Evolutionary conservation across 768 basidiomycete genomes (phyloP).

Genomic region (Agrocybe praecox): DNA sequence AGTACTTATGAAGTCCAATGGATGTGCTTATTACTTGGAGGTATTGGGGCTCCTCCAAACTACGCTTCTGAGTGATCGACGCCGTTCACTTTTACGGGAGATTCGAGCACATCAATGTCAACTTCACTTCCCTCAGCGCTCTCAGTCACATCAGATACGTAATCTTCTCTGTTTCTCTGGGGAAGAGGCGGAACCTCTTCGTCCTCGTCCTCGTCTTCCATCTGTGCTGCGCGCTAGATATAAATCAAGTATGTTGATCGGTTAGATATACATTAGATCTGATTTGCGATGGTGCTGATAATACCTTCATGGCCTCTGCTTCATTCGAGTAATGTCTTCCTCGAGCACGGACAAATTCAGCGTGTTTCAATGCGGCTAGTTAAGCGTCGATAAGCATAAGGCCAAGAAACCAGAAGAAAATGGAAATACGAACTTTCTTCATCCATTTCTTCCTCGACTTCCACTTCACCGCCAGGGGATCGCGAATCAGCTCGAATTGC

Average conservation of each 20-base stretch:
- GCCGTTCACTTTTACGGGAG: slow-evolving; percentile 28
- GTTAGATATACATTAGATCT: not conserved
- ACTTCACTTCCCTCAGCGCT: slow-evolving; percentile 16
- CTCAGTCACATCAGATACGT: slow-evolving; percentile 13
- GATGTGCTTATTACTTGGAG: not conserved
- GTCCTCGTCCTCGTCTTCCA: slow-evolving; percentile 67
- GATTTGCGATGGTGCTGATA: slow-evolving; percentile 6
- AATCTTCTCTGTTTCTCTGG: slow-evolving; percentile 23
- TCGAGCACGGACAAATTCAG: slow-evolving; percentile 77
- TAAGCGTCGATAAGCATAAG: not conserved
- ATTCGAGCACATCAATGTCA: slow-evolving; percentile 5
- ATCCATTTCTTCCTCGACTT: slow-evolving; percentile 83
- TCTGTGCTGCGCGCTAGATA: slow-evolving; percentile 59
- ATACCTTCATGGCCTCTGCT: slow-evolving; percentile 91
- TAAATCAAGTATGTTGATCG: slow-evolving; percentile 3
- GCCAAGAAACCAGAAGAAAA: not conserved
- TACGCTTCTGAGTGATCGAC: slow-evolving; percentile 16
- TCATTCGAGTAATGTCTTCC: slow-evolving; percentile 90
- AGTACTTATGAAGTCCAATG: not conserved
- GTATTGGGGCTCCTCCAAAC: too few relatives aligned
- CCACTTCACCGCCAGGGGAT: slow-evolving; percentile 69
- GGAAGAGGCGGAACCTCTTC: slow-evolving; percentile 26
- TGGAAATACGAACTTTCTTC: slow-evolving; percentile 67
- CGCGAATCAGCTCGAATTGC: slow-evolving; percentile 58
- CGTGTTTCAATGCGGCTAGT: slow-evolving; percentile 79